Conservation (phyloP, 2,329 filamentous ascomycete genomes). For the Penicillium carneum region DNA sequence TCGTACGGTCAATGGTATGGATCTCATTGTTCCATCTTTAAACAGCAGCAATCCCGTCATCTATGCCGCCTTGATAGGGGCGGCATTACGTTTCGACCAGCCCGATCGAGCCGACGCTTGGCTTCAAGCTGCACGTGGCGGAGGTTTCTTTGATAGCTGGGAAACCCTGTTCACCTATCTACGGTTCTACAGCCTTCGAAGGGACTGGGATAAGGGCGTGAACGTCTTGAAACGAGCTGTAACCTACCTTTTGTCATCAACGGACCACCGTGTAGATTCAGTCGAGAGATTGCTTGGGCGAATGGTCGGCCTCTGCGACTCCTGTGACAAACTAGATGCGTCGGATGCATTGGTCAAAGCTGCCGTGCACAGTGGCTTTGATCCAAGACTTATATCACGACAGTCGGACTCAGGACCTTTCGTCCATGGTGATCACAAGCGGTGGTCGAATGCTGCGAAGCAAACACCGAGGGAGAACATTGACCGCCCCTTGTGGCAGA, state of each 20-base stretch:
- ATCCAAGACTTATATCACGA: constrained; percentile 35
- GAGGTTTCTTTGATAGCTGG: constrained; percentile 50
- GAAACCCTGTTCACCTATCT: constrained; percentile 49
- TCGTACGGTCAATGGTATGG: constrained; percentile 46
- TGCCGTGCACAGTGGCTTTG: constrained; percentile 48
- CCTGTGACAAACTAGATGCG: constrained; percentile 42
- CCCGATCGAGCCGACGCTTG: constrained; percentile 52
- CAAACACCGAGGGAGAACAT: constrained; percentile 25
- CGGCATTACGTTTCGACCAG: constrained; percentile 52
- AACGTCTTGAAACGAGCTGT: constrained; percentile 44
- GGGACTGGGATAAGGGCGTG: constrained; percentile 48
- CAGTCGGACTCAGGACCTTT: constrained; percentile 40
- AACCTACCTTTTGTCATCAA: constrained; percentile 48
- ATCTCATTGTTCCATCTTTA: constrained; percentile 47
- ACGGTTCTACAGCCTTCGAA: constrained; percentile 47
- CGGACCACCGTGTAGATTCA: constrained; percentile 34
- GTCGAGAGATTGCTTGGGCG: constrained; percentile 48
- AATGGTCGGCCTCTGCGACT: constrained; percentile 52
- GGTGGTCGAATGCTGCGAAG: constrained; percentile 43
- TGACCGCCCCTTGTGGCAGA: constrained; percentile 41
- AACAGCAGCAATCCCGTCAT: constrained; percentile 45
- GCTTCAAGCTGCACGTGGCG: constrained; percentile 45
- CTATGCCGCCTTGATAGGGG: constrained; percentile 47
- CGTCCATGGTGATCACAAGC: constrained; percentile 33
- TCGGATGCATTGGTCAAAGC: constrained; percentile 45